Evolutionary conservation across 2,329 filamentous ascomycete species (phyloP).

Genomic region (Leptodontidium sp.): DNA sequence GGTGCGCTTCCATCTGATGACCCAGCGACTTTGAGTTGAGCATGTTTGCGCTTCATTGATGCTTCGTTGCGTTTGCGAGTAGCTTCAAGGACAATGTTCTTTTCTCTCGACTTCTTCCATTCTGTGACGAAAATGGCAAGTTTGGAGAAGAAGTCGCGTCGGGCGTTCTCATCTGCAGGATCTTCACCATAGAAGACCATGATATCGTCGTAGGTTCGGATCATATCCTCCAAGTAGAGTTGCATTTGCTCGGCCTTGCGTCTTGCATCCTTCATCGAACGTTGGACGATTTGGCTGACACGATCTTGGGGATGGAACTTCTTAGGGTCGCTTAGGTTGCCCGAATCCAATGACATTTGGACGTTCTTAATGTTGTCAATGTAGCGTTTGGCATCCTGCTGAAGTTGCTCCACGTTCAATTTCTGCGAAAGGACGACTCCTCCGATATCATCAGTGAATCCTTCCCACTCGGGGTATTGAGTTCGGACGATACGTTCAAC

Average conservation of each 20-base stretch:
- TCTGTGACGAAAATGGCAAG: constrained; percentile 88
- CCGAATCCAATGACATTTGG: constrained; percentile 88
- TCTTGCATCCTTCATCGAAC: constrained; percentile 95
- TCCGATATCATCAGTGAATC: constrained; percentile 83
- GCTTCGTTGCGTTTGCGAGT: constrained; percentile 85
- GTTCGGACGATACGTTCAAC: constrained; percentile 96
- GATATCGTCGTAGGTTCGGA: constrained; percentile 90
- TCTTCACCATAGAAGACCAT: constrained; percentile 98
- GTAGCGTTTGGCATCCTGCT: constrained; percentile 87
- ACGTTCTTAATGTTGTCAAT: constrained; percentile 95
- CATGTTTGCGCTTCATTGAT: constrained; percentile 88
- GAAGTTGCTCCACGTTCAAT: constrained; percentile 92
- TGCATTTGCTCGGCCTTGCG: constrained; percentile 96
- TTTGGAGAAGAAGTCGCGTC: constrained; percentile 95
- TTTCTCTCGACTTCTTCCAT: constrained; percentile 95
- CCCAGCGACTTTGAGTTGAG: constrained; percentile 66
- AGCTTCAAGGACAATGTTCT: constrained; percentile 88
- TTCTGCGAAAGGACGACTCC: constrained; percentile 84
- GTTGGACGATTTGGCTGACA: constrained; percentile 88
- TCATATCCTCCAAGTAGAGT: constrained; percentile 92
- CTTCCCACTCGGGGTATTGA: constrained; percentile 96
- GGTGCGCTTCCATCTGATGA: constrained; percentile 55
- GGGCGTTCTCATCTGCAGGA: constrained; percentile 86
- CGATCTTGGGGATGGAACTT: constrained; percentile 98
- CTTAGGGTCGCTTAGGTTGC: constrained; percentile 94